Base-by-base conservation (phyloP, 805 yeast genomes). In the Sugiyamaella qingdaonensis region DNA sequence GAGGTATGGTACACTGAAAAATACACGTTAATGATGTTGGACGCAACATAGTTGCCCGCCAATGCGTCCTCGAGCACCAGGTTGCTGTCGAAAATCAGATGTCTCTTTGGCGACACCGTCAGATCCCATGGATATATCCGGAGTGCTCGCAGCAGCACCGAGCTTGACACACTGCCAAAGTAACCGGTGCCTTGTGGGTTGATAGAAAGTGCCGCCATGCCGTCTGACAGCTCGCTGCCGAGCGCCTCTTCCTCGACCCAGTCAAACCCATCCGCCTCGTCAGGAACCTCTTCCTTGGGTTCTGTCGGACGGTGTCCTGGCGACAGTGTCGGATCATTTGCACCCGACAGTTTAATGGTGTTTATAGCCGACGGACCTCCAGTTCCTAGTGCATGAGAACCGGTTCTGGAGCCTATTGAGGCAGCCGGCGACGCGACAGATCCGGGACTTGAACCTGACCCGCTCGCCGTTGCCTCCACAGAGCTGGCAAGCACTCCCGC, bases 131-230 rank as follows among this genome's bases (percentile, higher is more conserved):
- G 63, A 47, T 61, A 60, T 19, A 73, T 64, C 36, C 74, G 72
- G 41, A 80, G 59, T 10, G 78, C 76, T 58, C 82, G 71, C 42
- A 84, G 65, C 16, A 81, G 68, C 7, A 80, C 79, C 1, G 84
- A 77, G 54, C 81, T 74, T 2, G 89, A 82, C 8, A 82, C 85
- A 10, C 78, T 76, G 1, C 90, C 90, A 58, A 80, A 79, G 62
- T 80, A 84, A 0, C 89, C 88, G 29, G 78, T 77, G 27, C 82
- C 78, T 46, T 79, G 75, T 5, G 75, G 76, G 52, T 73, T 70
- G 13, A 73, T 67, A 41, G 80, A 75, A 21, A 80, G 61, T 1
- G 84, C 85, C 0, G 84, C 86, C 87, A 84, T 83, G 10, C 87
- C 86, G 64, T 84, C 87, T 2, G 62, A 58, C 42, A 58, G 57